A percentile compares a stretch with the other conserved stretches of the same genome.
Evolutionary conservation across 345 rosid species (phyloP).

Genomic region (Excoecaria cochinchinensis): DNA sequence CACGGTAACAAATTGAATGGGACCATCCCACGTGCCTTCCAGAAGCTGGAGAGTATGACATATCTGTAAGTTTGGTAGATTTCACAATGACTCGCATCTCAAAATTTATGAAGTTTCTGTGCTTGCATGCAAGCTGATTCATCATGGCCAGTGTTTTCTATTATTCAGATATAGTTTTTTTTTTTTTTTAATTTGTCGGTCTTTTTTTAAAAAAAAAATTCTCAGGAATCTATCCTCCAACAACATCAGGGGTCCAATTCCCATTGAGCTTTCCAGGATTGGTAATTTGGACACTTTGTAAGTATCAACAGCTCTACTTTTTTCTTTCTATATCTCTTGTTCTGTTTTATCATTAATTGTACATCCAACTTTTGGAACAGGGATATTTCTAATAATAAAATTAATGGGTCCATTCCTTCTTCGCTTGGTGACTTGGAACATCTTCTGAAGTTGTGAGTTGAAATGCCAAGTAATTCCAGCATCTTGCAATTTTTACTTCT

Average conservation of each 20-base stretch:
- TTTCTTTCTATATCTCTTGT: constrained; percentile 1
- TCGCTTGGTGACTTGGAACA: constrained; percentile 96
- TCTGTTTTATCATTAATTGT: constrained; percentile 4
- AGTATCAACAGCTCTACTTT: constrained; percentile 30
- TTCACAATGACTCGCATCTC: background rate
- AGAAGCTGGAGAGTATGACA: constrained; percentile 88
- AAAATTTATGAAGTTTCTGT: background rate
- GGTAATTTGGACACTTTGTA: constrained; percentile 92
- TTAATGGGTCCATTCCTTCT: constrained; percentile 79
- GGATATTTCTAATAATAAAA: constrained; percentile 83
- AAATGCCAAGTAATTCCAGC: constrained; percentile 10
- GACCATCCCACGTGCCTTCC: constrained; percentile 71
- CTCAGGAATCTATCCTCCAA: constrained; percentile 84
- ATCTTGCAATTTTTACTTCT: background rate
- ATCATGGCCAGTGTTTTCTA: background rate
- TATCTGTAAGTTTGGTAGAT: constrained; percentile 61
- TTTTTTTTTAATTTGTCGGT: background rate
- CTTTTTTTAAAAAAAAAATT: too few species aligned
- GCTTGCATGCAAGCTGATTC: background rate
- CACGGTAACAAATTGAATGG: constrained; percentile 82
- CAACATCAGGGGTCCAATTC: constrained; percentile 66
- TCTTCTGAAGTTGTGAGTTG: constrained; percentile 80
- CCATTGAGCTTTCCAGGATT: constrained; percentile 83
- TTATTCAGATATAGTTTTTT: background rate
- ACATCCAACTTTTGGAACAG: constrained; percentile 27